phyloP scores from a whole-genome alignment of 75 land plant genomes.

The Selaginella tamariscina region DNA sequence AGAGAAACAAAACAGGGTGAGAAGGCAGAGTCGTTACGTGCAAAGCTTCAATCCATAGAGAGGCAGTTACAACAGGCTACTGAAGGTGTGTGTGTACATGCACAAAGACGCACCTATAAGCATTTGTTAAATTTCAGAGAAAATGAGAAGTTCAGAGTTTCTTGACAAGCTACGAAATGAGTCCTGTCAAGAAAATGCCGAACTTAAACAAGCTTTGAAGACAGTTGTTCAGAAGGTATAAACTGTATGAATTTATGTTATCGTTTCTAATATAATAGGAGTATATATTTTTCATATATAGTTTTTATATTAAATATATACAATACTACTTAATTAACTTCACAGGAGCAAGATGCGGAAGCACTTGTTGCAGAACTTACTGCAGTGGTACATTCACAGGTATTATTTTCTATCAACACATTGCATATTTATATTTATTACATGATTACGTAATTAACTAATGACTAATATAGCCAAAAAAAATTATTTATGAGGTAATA shows the following conservation, averaged over 20 bases:
- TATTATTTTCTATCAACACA: neutral
- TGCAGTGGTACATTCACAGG: slow-evolving; percentile 20
- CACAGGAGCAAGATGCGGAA: slow-evolving; percentile 22
- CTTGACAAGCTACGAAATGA: neutral
- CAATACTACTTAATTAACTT: too few species aligned
- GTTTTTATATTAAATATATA: too few species aligned
- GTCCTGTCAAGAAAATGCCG: neutral
- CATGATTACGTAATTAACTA: too few species aligned
- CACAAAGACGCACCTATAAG: too few species aligned
- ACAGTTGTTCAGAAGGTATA: neutral
- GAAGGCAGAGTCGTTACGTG: neutral
- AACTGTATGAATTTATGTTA: neutral
- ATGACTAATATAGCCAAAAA: too few species aligned
- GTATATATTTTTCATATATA: too few species aligned
- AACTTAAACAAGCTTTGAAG: neutral
- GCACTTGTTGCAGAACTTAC: slow-evolving; percentile 19
- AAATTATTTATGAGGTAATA: too few species aligned
- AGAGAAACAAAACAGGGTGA: too few species aligned
- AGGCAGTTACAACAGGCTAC: neutral
- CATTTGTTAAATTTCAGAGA: too few species aligned
- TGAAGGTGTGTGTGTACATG: neutral
- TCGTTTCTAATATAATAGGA: too few species aligned
- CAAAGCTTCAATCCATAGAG: neutral
- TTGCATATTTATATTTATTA: neutral
- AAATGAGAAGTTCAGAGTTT: neutral